Evolutionary conservation across 352 stramenopile species (phyloP), one percentile per base, ranked within the genome.

Genomic region (Pythium insidiosum): DNA sequence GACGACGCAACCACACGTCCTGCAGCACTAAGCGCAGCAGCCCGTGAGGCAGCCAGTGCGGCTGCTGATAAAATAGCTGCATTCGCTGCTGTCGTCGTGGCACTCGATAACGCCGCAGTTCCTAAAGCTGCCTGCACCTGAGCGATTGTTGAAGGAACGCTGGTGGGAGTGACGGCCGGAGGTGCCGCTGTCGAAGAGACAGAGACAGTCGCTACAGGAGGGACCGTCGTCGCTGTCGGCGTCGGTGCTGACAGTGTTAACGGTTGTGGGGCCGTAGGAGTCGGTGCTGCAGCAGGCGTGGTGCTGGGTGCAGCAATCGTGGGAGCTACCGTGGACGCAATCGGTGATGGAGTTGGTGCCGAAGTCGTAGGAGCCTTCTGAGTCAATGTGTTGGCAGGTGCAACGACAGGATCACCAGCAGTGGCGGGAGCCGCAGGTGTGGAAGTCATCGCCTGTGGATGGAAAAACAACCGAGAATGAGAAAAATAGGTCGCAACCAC

Each of bases 191-290:
- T 18, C 2, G 20, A 24, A 24, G 26, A 6, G 34, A 29, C 19
- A 10, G 36, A 24, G 7, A 30, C 16, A 6, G 23, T 38, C 18
- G 37, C 23, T 26, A 24, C 21, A 15, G 31, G 24, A 22, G 38
- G 30, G 11, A 39, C 35, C 3, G 31, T 23, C 10, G 52, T 33
- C 19, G 52, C 39, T 7, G 43, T 31, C 9, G 22, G 13, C 18
- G 38, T 30, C 3, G 52, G 36, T 18, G 52, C 30, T 24, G 51
- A 25, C 6, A 47, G n/a, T 11, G 26, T 16, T 37, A 15, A 29
- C 31, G 40, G 44, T 3, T 38, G 23, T 10, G 15, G 11, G 15
- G 34, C 15, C 7, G 15, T 13, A 20, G 34, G 22, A n/a, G 50
- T 29, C 1, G 22, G 11, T 15, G 24, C 12, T 47, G 28, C 5